A percentile compares a stretch with the other conserved stretches of the same genome.
These are phyloP conservation scores for Plasmodium vivax DNA, from an alignment of 169 alveolate genomes.

Conservation along the genomic window DNA sequence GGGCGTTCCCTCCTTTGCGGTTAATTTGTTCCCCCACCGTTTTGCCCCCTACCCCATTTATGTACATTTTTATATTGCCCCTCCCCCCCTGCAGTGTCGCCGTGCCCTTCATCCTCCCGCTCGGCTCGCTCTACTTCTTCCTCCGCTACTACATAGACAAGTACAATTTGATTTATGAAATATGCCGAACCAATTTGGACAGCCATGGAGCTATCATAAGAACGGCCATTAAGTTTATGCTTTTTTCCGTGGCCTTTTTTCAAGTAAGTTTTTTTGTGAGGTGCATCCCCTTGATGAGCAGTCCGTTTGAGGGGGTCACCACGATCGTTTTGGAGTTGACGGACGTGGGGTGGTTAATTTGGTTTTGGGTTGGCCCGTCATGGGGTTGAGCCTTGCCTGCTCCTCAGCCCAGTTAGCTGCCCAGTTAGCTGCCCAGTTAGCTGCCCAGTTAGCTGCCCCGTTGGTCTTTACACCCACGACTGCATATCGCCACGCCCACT, in stretches of 20 bases:
- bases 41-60: background rate
- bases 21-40: background rate
- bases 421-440: too few species aligned
- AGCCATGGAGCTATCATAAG: constrained; percentile 82
- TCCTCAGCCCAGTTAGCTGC: too few species aligned
- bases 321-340: too few species aligned
- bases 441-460: too few species aligned
- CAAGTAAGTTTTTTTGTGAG: constrained; percentile 20
- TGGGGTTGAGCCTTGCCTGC: too few species aligned
- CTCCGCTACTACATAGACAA: constrained; percentile 84
- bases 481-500: background rate
- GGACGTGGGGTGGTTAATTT: too few species aligned
- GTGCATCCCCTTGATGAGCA: background rate
- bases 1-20: background rate
- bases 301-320: background rate
- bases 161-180: constrained; percentile 80
- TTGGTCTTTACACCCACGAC: background rate
- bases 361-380: too few species aligned
- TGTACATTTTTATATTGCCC: background rate
- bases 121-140: constrained; percentile 83
- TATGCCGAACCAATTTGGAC: constrained; percentile 82
- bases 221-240: constrained; percentile 84
- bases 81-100: constrained; percentile 29
- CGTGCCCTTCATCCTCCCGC: constrained; percentile 79
- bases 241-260: constrained; percentile 82